phyloP scores from a whole-genome alignment of 345 rosid genomes.

The Gossypium raimondii region DNA sequence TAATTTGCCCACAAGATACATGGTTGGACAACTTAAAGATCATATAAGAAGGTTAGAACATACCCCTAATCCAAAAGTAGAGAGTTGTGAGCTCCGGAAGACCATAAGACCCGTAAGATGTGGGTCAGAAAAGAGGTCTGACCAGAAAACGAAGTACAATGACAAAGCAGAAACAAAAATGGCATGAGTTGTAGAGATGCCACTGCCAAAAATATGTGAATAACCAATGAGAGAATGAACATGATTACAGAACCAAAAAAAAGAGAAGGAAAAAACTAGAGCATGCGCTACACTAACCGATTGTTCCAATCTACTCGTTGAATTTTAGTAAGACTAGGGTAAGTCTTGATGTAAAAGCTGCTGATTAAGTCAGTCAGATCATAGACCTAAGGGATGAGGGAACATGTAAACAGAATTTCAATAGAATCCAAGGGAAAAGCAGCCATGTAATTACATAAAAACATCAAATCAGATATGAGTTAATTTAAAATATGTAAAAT shows the following conservation, averaged over 20 bases:
- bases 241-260: conserved; percentile 1
- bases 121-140: conserved; percentile 62
- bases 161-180: conserved; percentile 52
- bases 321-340: conserved; percentile 47
- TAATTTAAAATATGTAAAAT: background rate
- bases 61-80: conserved; percentile 76
- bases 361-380: conserved; percentile 63
- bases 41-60: conserved; percentile 17
- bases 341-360: conserved; percentile 53
- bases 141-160: conserved; percentile 70
- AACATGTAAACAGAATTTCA: background rate
- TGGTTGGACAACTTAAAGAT: background rate
- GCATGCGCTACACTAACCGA: conserved; percentile 40
- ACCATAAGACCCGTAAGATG: conserved; percentile 37
- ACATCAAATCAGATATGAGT: background rate
- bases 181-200: conserved; percentile 76
- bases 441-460: background rate
- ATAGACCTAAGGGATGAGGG: conserved; percentile 42
- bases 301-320: conserved; percentile 85
- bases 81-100: conserved; percentile 58
- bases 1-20: background rate
- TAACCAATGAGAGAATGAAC: conserved; percentile 11
- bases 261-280: background rate
- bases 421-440: background rate
- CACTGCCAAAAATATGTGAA: conserved; percentile 42